A percentile compares a stretch with the other conserved stretches of the same genome.
Evolutionary conservation across 192 early-diverging fungal genomes (phyloP).

Genomic region (Dissophora globulifera): DNA sequence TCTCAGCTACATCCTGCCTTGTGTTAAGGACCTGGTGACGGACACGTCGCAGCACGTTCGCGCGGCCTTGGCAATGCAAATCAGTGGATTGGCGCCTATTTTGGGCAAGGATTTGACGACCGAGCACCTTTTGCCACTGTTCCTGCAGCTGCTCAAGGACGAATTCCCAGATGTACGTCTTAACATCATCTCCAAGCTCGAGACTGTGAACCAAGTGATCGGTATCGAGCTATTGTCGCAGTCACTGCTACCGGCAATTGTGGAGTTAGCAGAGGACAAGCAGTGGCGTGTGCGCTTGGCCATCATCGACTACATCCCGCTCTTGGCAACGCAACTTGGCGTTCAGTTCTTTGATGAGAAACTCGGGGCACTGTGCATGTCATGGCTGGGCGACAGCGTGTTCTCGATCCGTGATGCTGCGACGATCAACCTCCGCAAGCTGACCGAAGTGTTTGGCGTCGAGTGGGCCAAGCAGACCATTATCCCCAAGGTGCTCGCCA

Average conservation of each 20-base stretch:
- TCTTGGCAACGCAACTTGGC: slow-evolving; percentile 96
- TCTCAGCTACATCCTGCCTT: slow-evolving; percentile 84
- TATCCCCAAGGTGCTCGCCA: slow-evolving; percentile 92
- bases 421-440: slow-evolving; percentile 90
- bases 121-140: slow-evolving; percentile 93
- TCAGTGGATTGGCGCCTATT: slow-evolving; percentile 94
- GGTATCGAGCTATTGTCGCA: slow-evolving; percentile 98
- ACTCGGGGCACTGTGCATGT: slow-evolving; percentile 94
- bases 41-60: slow-evolving; percentile 98
- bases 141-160: slow-evolving; percentile 97
- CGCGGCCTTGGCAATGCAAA: slow-evolving; percentile 93
- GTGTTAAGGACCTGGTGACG: slow-evolving; percentile 93
- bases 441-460: slow-evolving; percentile 98
- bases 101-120: slow-evolving; percentile 95
- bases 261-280: slow-evolving; percentile 99
- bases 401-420: slow-evolving; percentile 99
- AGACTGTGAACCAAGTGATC: slow-evolving; percentile 95
- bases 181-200: slow-evolving; percentile 98
- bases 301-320: slow-evolving; percentile 99
- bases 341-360: slow-evolving; percentile 98
- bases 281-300: slow-evolving; percentile 99
- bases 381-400: slow-evolving; percentile 97
- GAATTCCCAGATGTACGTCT: slow-evolving; percentile 97
- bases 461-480: slow-evolving; percentile 97
- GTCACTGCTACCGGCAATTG: slow-evolving; percentile 95